phyloP scores from a whole-genome alignment of 441 rosid genomes.

The Syzygium malaccense region DNA sequence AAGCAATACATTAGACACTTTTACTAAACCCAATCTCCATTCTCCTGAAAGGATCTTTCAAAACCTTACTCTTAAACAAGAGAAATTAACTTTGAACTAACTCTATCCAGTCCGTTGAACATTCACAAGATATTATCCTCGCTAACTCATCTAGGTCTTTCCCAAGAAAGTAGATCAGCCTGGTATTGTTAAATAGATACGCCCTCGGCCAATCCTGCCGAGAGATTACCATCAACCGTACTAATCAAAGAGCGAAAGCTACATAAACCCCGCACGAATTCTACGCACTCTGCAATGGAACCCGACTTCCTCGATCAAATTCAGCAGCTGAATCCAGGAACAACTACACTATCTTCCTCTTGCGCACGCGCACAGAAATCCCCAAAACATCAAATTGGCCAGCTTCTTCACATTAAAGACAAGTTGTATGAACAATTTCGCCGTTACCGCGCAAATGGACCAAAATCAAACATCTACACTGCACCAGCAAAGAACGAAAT shows the following conservation, averaged over 20 bases:
- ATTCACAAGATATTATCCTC: background rate
- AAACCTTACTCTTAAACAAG: background rate
- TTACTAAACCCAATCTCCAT: background rate
- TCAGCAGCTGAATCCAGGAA: background rate
- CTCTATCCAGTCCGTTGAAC: background rate
- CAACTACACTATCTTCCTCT: background rate
- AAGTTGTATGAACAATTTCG: background rate
- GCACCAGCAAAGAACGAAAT: background rate
- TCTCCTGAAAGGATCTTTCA: background rate
- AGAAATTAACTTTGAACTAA: background rate
- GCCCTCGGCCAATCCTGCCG: background rate
- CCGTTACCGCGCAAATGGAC: background rate
- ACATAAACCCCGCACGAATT: background rate
- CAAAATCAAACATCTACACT: background rate
- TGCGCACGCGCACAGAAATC: background rate
- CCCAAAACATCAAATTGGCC: background rate
- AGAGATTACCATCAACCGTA: background rate
- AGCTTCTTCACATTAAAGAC: background rate
- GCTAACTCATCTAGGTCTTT: background rate
- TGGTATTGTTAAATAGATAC: no score
- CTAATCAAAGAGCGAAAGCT: background rate
- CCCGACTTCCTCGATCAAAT: background rate
- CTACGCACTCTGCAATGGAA: background rate
- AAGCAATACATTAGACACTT: background rate
- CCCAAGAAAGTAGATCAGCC: background rate